A percentile compares a stretch with the other conserved stretches of the same genome.
phyloP scores from a whole-genome alignment of 2,329 filamentous ascomycete species.

The Aspergillus novofumigatus region DNA sequence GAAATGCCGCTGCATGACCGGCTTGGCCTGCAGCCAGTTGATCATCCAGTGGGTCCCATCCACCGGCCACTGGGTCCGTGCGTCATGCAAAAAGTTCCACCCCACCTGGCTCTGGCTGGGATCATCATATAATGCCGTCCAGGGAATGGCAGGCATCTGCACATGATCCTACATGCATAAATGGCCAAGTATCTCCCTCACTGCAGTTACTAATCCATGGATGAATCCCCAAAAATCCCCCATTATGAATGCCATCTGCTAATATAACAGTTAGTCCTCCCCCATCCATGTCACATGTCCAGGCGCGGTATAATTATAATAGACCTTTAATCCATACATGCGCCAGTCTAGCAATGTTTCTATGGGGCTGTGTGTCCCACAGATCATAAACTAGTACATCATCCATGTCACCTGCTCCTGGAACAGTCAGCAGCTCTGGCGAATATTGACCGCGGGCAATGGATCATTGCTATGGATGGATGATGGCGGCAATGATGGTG shows the following conservation, averaged over 20 bases:
- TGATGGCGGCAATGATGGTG: not conserved
- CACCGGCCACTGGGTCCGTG: not conserved
- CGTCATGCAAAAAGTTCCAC: conserved; percentile 3
- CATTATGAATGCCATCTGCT: conserved; percentile 6
- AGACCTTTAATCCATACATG: conserved; percentile 6
- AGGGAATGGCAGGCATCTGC: not conserved
- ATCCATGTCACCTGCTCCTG: not conserved
- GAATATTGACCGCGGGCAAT: not conserved
- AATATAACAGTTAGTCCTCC: not conserved
- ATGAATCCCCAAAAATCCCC: not conserved
- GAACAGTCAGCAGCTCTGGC: not conserved
- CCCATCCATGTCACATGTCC: not conserved
- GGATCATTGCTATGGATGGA: not conserved
- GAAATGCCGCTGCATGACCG: not conserved
- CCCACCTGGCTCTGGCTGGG: not conserved
- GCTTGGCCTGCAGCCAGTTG: not conserved
- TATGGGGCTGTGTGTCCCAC: no score
- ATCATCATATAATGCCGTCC: conserved; percentile 1
- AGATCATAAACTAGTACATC: conserved; percentile 2
- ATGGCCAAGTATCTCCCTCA: not conserved
- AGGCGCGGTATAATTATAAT: conserved; percentile 2
- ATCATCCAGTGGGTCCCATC: not conserved
- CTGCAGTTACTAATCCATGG: not conserved
- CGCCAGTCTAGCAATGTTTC: not conserved
- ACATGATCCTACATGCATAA: not conserved